Percentiles rank a stretch among this genome's conserved stretches.
These are phyloP conservation scores for Termitomyces sp. DNA, from an alignment of 768 basidiomycete genomes.

Conservation along the genomic window DNA sequence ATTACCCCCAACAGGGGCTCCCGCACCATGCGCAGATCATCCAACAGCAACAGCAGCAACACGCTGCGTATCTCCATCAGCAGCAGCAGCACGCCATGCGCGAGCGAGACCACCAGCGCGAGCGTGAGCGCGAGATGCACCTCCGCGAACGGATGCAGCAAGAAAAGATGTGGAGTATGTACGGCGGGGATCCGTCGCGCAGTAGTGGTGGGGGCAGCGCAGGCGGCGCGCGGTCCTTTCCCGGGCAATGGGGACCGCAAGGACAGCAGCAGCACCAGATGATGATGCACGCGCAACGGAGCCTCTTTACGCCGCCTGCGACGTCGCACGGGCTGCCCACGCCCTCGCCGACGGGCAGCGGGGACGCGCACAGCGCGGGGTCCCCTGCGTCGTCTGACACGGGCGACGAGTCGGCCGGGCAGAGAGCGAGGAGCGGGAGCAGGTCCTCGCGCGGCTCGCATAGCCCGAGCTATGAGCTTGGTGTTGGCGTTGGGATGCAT, in stretches of 20 bases:
- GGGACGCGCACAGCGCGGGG: neutral
- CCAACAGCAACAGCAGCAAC: constrained; percentile 2
- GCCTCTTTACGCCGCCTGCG: constrained; percentile 38
- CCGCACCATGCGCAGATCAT: constrained; percentile 8
- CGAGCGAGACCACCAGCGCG: constrained; percentile 2
- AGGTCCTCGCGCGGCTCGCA: constrained; percentile 6
- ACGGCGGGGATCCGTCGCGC: neutral
- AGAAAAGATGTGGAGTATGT: constrained; percentile 26
- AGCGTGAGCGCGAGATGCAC: constrained; percentile 10
- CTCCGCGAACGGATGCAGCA: constrained; percentile 11
- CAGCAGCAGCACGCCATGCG: neutral
- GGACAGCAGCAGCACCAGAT: constrained; percentile 12
- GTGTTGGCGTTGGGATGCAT: neutral
- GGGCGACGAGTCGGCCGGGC: neutral
- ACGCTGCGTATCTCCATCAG: constrained; percentile 9
- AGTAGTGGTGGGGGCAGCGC: neutral
- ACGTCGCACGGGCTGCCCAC: constrained; percentile 30
- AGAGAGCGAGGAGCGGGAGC: constrained; percentile 1
- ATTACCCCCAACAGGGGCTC: constrained; percentile 15
- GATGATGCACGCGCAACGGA: constrained; percentile 25
- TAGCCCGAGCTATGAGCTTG: constrained; percentile 16
- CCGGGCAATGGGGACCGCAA: neutral
- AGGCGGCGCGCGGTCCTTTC: neutral
- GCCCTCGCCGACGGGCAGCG: constrained; percentile 10
- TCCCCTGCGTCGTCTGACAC: constrained; percentile 5